Conservation (phyloP, 2,329 filamentous ascomycete genomes). For the Exophiala sideris region DNA sequence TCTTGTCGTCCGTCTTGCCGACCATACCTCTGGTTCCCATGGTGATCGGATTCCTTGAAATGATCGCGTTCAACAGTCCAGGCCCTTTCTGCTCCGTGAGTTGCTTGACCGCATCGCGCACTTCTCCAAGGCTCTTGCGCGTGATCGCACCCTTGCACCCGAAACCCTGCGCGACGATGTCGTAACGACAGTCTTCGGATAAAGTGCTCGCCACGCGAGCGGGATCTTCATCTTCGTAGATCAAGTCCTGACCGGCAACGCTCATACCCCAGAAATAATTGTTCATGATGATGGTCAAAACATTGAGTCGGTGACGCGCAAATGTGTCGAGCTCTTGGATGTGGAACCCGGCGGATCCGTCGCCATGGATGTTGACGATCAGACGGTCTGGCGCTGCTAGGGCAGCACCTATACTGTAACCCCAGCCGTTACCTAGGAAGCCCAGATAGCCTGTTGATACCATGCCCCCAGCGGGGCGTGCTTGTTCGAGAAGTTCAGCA, state of each 20-base stretch:
- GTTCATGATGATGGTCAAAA: constrained; percentile 45
- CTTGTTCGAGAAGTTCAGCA: constrained; percentile 30
- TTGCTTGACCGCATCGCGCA: constrained; percentile 34
- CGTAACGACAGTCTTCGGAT: constrained; percentile 36
- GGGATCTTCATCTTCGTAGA: constrained; percentile 37
- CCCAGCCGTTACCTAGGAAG: constrained; percentile 48
- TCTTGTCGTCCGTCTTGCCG: constrained; percentile 40
- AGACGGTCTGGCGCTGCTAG: constrained; percentile 39
- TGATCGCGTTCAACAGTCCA: constrained; percentile 41
- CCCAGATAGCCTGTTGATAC: constrained; percentile 40
- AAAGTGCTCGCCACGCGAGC: constrained; percentile 34
- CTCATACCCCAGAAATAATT: constrained; percentile 48
- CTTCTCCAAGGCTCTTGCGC: constrained; percentile 28
- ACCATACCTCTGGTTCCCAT: constrained; percentile 36
- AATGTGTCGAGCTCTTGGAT: constrained; percentile 47
- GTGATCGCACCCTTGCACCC: constrained; percentile 33
- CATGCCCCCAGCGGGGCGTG: constrained; percentile 22
- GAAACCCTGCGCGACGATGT: constrained; percentile 42
- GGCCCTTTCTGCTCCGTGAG: constrained; percentile 32
- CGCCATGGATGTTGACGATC: constrained; percentile 46
- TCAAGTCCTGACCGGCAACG: constrained; percentile 43
- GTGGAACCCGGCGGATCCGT: constrained; percentile 46
- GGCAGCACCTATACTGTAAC: constrained; percentile 44
- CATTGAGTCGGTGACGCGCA: constrained; percentile 38
- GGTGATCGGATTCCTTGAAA: constrained; percentile 35